Conservation (phyloP, 345 rosid species). For the Camelina hispida region DNA sequence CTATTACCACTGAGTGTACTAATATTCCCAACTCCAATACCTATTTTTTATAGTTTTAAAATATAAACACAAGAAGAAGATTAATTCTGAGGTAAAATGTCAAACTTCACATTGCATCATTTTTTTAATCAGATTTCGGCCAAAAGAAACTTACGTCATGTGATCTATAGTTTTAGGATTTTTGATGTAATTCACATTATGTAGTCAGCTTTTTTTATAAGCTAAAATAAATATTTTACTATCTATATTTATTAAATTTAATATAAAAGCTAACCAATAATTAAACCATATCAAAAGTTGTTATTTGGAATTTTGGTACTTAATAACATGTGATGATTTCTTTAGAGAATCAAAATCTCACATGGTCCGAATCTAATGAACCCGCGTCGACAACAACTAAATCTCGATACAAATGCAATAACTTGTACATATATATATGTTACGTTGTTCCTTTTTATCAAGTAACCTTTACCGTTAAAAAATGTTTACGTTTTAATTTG, state of each 20-base stretch:
- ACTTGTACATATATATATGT: neutral
- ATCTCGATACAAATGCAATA: slow-evolving; percentile 23
- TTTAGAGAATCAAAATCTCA: slow-evolving; percentile 33
- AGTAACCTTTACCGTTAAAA: neutral
- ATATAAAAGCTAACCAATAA: neutral
- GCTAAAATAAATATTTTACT: too few relatives aligned
- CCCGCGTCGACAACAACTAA: neutral
- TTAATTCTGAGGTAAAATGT: neutral
- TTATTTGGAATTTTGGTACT: slow-evolving; percentile 22
- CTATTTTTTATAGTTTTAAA: slow-evolving; percentile 11
- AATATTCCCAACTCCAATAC: slow-evolving; percentile 69
- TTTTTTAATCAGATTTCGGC: neutral
- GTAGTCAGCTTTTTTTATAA: too few relatives aligned
- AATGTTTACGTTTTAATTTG: neutral
- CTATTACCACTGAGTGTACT: slow-evolving; percentile 69
- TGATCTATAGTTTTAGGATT: slow-evolving; percentile 5
- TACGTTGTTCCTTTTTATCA: neutral
- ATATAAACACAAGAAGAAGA: neutral
- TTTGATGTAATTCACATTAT: neutral
- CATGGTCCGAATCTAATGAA: slow-evolving; percentile 39
- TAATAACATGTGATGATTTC: slow-evolving; percentile 27
- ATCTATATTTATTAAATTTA: too few relatives aligned
- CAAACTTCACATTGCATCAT: neutral
- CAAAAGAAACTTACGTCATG: neutral
- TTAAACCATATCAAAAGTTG: slow-evolving; percentile 20